These are phyloP conservation scores for Alternaria ethzedia DNA, from an alignment of 2,329 filamentous ascomycete species.

Conservation along the genomic window DNA sequence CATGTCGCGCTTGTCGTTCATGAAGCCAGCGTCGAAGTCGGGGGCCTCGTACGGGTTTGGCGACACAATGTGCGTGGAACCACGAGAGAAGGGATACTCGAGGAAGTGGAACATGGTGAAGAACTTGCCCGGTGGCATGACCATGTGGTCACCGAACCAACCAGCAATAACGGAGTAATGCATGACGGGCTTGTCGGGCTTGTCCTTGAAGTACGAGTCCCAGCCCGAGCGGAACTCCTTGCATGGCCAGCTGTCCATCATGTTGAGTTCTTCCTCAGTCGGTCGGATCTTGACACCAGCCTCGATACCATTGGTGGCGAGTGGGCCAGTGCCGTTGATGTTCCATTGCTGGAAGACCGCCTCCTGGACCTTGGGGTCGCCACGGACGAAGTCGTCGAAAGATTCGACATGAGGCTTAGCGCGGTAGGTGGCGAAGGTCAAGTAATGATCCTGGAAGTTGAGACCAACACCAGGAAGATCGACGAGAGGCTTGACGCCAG, in stretches of 20 bases:
- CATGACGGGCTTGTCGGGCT: conserved; percentile 87
- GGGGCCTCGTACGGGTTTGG: conserved; percentile 75
- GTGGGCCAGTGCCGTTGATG: conserved; percentile 76
- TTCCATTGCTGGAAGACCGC: conserved; percentile 79
- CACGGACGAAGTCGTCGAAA: conserved; percentile 81
- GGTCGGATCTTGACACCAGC: conserved; percentile 80
- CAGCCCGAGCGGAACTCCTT: conserved; percentile 76
- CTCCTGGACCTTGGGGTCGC: conserved; percentile 75
- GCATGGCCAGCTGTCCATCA: conserved; percentile 76
- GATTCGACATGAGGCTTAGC: conserved; percentile 78
- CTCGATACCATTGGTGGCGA: conserved; percentile 80
- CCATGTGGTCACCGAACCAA: conserved; percentile 59
- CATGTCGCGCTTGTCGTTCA: conserved; percentile 87
- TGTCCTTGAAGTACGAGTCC: conserved; percentile 83
- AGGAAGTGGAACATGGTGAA: conserved; percentile 67
- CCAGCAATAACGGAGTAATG: conserved; percentile 76
- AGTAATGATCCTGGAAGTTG: conserved; percentile 79
- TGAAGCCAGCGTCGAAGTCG: conserved; percentile 82
- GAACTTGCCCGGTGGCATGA: conserved; percentile 77
- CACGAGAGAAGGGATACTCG: conserved; percentile 44
- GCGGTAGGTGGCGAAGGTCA: conserved; percentile 73
- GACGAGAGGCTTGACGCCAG: conserved; percentile 71
- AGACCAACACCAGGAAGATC: conserved; percentile 75
- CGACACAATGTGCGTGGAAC: conserved; percentile 73
- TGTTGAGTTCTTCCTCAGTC: conserved; percentile 68